Base-by-base conservation (phyloP, 2,329 filamentous ascomycete genomes). In the Cryphonectria japonica region DNA sequence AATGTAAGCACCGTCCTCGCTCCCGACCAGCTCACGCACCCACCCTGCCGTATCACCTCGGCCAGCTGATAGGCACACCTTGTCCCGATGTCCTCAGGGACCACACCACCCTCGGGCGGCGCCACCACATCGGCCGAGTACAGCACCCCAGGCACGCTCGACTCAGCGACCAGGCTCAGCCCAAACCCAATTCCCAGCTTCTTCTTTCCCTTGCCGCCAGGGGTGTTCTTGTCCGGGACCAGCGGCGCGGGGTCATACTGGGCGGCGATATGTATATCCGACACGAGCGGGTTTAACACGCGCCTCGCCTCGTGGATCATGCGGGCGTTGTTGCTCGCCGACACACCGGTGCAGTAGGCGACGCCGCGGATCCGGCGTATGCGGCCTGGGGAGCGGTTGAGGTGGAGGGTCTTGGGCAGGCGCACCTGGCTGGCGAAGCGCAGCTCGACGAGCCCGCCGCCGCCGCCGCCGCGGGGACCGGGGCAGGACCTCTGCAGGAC, bases 271-370 rank as follows among this genome's bases (percentile, higher is more conserved):
- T 98, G 96, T 60, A 97, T 95, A 78, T 99, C 96, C 8, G 92
- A 89, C 3, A 93, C 91, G 70, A 99, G 87, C 5, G 90, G 86
- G 79, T 99, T 99, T 63, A 99, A 85, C 14, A 99, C 87, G 64
- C 94, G 94, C 76, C 95, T 87, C 14, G 95, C 94, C 2, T 92
- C 89, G 78, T 97, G 93, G 78, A 98, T 99, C 93, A 98, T 97
- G 74, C 96, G 88, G 73, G 92, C 93, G 79, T 98, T 99, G 80
- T 98, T 98, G 66, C 92, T 94, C 0, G 93, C 95, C 14, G 93
- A 93, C 0, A 98, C 95, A 63, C 97, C 96, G 0, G 93, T 94
- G 69, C 93, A 92, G 82, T 98, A 99, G 64, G 96, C 95, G 60
- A 99, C 96, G 71, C 96, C 96, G 70, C 95, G 88, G 75, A 99